Evolutionary conservation across 441 rosid genomes (phyloP), one percentile per base, ranked within the genome.

Genomic region (Erodium texanum): DNA sequence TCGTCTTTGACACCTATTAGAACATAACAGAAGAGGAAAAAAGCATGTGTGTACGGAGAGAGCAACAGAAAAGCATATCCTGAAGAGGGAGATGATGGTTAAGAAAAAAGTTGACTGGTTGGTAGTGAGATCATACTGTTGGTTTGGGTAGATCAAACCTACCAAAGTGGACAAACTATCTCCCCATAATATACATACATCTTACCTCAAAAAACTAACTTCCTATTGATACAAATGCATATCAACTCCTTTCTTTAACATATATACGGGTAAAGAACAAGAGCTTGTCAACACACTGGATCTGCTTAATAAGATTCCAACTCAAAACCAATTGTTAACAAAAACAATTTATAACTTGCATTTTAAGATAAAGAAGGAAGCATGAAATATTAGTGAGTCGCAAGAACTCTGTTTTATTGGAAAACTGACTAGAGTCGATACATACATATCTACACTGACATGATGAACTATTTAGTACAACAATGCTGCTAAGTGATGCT

Each of bases 101-200:
- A n/a, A 15, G 16, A 19, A 50, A 15, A 50, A 58, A 58, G 20
- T 20, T 58, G 62, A 58, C 62, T 58, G 62, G 62, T 58, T 58
- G 62, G 62, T 58, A 10, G 62, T 9, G 14, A 2, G 24, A 56
- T 19, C 62, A 56, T 56, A 32, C 36, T 32, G 36, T 32, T 32
- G 36, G 36, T 5, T 32, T 32, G 36, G 36, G 36, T 5, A 32
- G 36, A 32, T 7, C 6, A 7, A 7, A 32, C 36, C 36, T 32
- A 32, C 36, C 3, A 1, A 32, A 32, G n/a, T n/a, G 6, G 36
- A 32, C 6, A 3, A 32, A 32, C 5, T 32, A 32, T 32, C 36
- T 32, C 36, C 6, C 36, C 36, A 32, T 32, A 4, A 32, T 32
- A 32, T 32, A 32, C 36, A 32, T 32, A 32, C 6, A 1, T 32